Conservation (phyloP, 1,284 basidiomycete genomes). For the Porogramme epimiltina region DNA sequence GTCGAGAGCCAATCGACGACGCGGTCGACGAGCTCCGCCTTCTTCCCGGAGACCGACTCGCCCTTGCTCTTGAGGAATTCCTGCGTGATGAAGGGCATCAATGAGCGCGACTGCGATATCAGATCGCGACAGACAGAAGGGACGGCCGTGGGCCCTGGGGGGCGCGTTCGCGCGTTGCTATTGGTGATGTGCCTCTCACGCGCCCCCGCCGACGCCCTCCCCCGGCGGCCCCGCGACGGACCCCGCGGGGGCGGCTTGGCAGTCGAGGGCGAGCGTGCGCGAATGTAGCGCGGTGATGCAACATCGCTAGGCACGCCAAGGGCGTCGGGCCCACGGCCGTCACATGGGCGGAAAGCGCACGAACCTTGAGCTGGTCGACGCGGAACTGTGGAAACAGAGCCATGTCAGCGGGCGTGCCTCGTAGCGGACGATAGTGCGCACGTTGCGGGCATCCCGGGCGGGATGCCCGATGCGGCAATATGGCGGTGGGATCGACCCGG, state of each 20-base stretch:
- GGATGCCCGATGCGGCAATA: neutral
- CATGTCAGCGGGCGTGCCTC: conserved; percentile 13
- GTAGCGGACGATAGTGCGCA: conserved; percentile 14
- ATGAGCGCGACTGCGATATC: conserved; percentile 15
- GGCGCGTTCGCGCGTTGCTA: conserved; percentile 15
- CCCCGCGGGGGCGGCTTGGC: neutral
- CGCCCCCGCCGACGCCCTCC: conserved; percentile 5
- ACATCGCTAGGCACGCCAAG: neutral
- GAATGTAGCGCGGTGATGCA: neutral
- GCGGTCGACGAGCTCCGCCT: conserved; percentile 68
- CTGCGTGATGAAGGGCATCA: conserved; percentile 36
- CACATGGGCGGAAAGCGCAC: conserved; percentile 16
- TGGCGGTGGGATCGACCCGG: conserved; percentile 2
- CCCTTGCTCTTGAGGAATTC: conserved; percentile 71
- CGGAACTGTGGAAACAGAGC: conserved; percentile 52
- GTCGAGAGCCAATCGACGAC: conserved; percentile 59
- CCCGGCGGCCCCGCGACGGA: conserved; percentile 1
- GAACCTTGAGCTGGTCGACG: conserved; percentile 77
- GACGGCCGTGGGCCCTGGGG: neutral
- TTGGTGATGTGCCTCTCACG: conserved; percentile 6
- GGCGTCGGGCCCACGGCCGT: conserved; percentile 4
- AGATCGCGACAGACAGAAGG: neutral
- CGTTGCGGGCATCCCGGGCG: conserved; percentile 13
- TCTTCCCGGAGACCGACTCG: conserved; percentile 62
- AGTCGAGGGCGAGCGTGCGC: conserved; percentile 1